phyloP scores from a whole-genome alignment of 148 eudicot genomes.

The Rheum nobile region DNA sequence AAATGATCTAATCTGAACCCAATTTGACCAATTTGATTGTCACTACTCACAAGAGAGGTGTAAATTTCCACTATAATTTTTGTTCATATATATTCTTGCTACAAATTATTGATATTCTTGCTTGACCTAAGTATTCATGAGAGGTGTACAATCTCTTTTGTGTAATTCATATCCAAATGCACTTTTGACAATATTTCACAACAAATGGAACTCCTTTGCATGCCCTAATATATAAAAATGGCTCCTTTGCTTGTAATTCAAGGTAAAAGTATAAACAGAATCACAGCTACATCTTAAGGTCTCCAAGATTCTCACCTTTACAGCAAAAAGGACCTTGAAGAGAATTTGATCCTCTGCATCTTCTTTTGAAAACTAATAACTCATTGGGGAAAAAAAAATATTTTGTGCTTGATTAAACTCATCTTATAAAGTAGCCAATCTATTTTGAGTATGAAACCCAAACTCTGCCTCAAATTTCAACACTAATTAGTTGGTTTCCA shows the following conservation, averaged over 20 bases:
- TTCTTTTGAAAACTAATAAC: background rate
- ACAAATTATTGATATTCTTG: too few relatives aligned
- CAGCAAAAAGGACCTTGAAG: background rate
- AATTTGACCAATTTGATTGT: too few relatives aligned
- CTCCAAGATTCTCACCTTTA: background rate
- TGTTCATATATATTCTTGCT: too few relatives aligned
- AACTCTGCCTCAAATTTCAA: conserved; percentile 7
- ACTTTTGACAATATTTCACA: background rate
- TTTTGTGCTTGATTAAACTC: background rate
- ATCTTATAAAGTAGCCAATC: background rate
- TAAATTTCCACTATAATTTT: too few relatives aligned
- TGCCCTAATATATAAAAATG: background rate
- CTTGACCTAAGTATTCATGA: too few relatives aligned
- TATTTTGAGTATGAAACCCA: background rate
- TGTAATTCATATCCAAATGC: background rate
- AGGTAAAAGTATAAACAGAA: background rate
- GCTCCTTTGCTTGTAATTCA: background rate
- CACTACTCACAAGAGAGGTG: too few relatives aligned
- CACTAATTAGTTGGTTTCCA: background rate
- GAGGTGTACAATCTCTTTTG: too few relatives aligned
- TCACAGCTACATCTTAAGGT: background rate
- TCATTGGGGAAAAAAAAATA: background rate
- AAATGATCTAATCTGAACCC: too few relatives aligned
- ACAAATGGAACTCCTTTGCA: background rate
- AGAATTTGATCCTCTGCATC: conserved; percentile 3